Conservation (phyloP, 306 rosid genomes). For the Quillaja saponaria region DNA sequence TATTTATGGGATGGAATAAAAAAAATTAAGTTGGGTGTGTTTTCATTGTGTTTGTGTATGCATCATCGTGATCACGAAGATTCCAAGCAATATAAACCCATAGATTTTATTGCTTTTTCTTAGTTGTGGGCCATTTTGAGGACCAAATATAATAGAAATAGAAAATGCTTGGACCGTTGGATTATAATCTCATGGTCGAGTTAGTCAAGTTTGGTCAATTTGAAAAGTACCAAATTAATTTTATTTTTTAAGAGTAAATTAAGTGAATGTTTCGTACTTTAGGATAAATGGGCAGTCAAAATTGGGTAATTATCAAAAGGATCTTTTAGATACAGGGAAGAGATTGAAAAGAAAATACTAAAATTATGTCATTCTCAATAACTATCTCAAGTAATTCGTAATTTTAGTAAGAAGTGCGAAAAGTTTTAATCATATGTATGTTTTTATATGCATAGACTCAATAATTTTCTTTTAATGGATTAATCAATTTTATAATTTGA, state of each 20-base stretch:
- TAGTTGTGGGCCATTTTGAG: slow-evolving; percentile 31
- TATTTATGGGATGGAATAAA: slow-evolving; percentile 20
- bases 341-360: too few relatives aligned
- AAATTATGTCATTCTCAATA: too few relatives aligned
- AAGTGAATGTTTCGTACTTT: slow-evolving; percentile 18
- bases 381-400: too few relatives aligned
- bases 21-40: slow-evolving; percentile 24
- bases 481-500: too few relatives aligned
- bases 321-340: slow-evolving; percentile 45
- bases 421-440: too few relatives aligned
- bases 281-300: slow-evolving; percentile 39
- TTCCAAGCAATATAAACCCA: slow-evolving; percentile 45
- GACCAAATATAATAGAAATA: slow-evolving; percentile 10
- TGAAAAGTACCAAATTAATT: slow-evolving; percentile 5
- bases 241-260: not conserved
- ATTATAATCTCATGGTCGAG: slow-evolving; percentile 44
- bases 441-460: too few relatives aligned
- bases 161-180: slow-evolving; percentile 36
- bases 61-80: slow-evolving; percentile 44
- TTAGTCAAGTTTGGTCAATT: slow-evolving; percentile 49
- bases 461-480: too few relatives aligned
- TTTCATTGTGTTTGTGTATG: slow-evolving; percentile 36
- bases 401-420: too few relatives aligned
- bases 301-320: slow-evolving; percentile 51
- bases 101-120: slow-evolving; percentile 27